A percentile compares a stretch with the other conserved stretches of the same genome.
These are phyloP conservation scores for Ajuga reptans DNA, from an alignment of 305 asterid species.

Conservation along the genomic window DNA sequence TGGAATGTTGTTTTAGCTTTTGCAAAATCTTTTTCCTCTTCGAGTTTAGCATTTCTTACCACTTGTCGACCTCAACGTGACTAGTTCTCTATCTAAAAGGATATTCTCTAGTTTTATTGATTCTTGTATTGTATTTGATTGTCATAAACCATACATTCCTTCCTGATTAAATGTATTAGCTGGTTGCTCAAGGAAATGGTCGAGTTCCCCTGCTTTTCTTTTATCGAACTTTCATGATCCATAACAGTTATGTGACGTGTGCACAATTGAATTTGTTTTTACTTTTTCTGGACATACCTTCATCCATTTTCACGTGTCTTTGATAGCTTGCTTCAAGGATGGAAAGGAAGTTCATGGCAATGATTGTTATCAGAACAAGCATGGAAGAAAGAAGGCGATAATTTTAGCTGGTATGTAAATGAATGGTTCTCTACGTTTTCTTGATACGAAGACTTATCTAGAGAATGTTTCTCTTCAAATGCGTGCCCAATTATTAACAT, in stretches of 20 bases:
- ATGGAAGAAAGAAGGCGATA: constrained; percentile 32
- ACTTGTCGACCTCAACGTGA: no score
- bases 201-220: no score
- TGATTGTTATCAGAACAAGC: constrained; percentile 37
- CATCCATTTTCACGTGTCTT: neutral
- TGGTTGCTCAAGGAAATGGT: no score
- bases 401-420: constrained; percentile 45
- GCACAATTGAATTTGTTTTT: neutral
- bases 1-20: neutral
- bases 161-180: no score
- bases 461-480: neutral
- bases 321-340: constrained; percentile 48
- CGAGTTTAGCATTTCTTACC: neutral
- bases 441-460: neutral
- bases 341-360: constrained; percentile 50
- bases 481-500: no score
- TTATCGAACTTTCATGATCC: no score
- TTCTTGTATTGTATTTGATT: no score
- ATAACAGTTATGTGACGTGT: neutral
- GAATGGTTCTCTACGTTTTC: neutral
- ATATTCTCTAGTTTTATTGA: no score
- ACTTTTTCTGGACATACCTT: neutral
- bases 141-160: no score
- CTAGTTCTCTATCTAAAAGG: no score
- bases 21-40: no score